phyloP scores from a whole-genome alignment of 768 basidiomycete species.

The Leucocoprinus birnbaumii region DNA sequence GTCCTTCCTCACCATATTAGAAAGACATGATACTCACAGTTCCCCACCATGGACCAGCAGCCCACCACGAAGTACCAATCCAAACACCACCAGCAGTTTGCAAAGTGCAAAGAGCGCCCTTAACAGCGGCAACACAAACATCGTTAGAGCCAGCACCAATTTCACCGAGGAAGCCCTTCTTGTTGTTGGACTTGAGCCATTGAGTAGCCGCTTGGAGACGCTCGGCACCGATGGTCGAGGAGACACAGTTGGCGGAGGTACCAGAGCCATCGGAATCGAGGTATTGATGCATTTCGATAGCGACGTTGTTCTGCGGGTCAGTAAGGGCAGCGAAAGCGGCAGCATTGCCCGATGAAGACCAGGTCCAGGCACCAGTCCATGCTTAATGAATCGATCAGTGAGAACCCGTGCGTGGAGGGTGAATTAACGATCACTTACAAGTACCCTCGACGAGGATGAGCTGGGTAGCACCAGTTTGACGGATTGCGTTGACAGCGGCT shows the following conservation, averaged over 20 bases:
- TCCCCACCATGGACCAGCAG: slow-evolving; percentile 63
- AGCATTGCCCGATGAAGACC: slow-evolving; percentile 54
- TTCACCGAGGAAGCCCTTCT: slow-evolving; percentile 66
- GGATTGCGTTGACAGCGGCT: slow-evolving; percentile 65
- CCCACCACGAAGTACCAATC: slow-evolving; percentile 56
- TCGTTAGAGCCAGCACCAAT: slow-evolving; percentile 51
- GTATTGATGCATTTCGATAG: slow-evolving; percentile 70
- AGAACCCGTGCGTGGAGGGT: background rate
- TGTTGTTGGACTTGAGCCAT: slow-evolving; percentile 56
- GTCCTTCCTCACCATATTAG: background rate
- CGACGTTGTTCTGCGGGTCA: slow-evolving; percentile 62
- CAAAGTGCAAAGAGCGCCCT: slow-evolving; percentile 56
- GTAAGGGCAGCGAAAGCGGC: slow-evolving; percentile 47
- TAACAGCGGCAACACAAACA: slow-evolving; percentile 44
- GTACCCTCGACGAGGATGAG: slow-evolving; percentile 43
- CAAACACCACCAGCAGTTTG: slow-evolving; percentile 56
- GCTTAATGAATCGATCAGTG: slow-evolving; percentile 29
- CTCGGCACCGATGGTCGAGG: slow-evolving; percentile 55
- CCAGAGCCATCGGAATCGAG: slow-evolving; percentile 65
- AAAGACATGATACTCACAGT: slow-evolving; percentile 33
- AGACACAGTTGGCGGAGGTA: slow-evolving; percentile 51
- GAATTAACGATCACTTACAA: slow-evolving; percentile 9
- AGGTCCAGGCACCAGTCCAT: slow-evolving; percentile 62
- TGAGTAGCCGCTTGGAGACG: slow-evolving; percentile 52
- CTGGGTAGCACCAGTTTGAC: slow-evolving; percentile 60